These are phyloP conservation scores for Phytophthora pinifolia DNA, from an alignment of 352 stramenopile genomes.

Conservation along the genomic window DNA sequence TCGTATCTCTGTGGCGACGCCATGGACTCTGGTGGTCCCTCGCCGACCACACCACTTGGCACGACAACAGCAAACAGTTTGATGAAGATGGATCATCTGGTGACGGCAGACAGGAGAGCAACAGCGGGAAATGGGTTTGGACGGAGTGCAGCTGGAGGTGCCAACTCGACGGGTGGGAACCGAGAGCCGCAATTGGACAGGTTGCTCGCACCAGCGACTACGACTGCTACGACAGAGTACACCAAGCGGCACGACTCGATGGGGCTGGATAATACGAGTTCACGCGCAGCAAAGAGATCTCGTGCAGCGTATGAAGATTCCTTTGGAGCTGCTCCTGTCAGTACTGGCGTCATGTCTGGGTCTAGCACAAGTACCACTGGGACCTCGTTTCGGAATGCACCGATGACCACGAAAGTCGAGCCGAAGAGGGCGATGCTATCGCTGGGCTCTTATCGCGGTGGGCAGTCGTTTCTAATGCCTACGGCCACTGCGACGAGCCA, in stretches of 20 bases:
- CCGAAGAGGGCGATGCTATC: conserved; percentile 34
- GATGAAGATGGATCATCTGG: conserved; percentile 40
- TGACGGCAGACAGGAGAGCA: conserved; percentile 20
- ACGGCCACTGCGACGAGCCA: conserved; percentile 4
- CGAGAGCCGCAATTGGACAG: conserved; percentile 51
- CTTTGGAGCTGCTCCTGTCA: conserved; percentile 10
- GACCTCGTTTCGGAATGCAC: conserved; percentile 34
- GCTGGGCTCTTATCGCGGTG: conserved; percentile 21
- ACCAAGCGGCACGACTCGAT: conserved; percentile 30
- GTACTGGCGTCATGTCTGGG: not conserved
- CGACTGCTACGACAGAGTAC: conserved; percentile 24
- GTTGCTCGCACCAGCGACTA: conserved; percentile 21
- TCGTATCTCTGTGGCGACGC: conserved; percentile 56
- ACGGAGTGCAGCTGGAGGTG: not conserved
- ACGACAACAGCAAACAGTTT: conserved; percentile 18
- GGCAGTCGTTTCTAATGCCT: conserved; percentile 12
- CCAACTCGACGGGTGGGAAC: conserved; percentile 1
- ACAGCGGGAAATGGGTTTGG: not conserved
- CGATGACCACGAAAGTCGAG: conserved; percentile 43
- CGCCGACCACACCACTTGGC: conserved; percentile 46
- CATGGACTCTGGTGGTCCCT: conserved; percentile 49
- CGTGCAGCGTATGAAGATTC: conserved; percentile 18
- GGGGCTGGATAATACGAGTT: conserved; percentile 6
- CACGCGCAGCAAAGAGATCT: conserved; percentile 13
- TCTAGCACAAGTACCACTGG: conserved; percentile 13